Conservation (phyloP, 495 filamentous ascomycete species). For the Ascodesmis nigricans region DNA sequence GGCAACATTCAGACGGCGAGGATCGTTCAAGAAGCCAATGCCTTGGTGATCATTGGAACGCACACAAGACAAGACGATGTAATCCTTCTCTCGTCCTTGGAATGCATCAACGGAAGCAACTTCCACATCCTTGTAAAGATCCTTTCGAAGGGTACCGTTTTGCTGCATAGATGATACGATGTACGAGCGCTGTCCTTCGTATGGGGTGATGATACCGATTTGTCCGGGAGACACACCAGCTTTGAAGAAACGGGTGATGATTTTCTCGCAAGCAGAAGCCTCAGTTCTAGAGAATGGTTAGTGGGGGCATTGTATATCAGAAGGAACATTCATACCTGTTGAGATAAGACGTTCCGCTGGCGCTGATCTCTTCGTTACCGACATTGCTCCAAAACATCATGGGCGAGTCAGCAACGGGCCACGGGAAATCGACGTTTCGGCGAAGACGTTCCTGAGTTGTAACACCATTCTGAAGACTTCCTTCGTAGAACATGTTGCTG, state of each 20-base stretch:
- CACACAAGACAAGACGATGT: conserved; percentile 94
- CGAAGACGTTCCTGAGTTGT: conserved; percentile 72
- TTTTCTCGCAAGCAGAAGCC: conserved; percentile 91
- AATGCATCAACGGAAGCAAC: conserved; percentile 97
- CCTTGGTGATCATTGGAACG: conserved; percentile 98
- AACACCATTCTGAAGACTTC: conserved; percentile 89
- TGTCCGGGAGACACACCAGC: conserved; percentile 80
- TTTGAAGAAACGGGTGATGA: conserved; percentile 96
- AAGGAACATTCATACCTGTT: conserved; percentile 28
- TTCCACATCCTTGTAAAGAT: conserved; percentile 96
- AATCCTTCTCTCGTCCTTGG: conserved; percentile 97
- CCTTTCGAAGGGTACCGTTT: conserved; percentile 90
- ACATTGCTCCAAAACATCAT: conserved; percentile 99
- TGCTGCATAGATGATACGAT: conserved; percentile 98
- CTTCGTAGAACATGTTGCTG: conserved; percentile 99
- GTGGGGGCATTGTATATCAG: background rate
- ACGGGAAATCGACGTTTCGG: conserved; percentile 92
- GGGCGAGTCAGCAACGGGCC: conserved; percentile 78
- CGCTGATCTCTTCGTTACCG: conserved; percentile 93
- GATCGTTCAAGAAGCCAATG: conserved; percentile 96
- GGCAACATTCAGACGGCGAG: conserved; percentile 95
- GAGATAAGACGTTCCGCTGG: conserved; percentile 90
- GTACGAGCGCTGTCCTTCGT: conserved; percentile 95
- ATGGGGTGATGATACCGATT: conserved; percentile 96
- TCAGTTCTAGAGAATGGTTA: conserved; percentile 41